A percentile compares a stretch with the other conserved stretches of the same genome.
These are phyloP conservation scores for Leccinum insolens DNA, from an alignment of 1,284 basidiomycete species.

Conservation along the genomic window DNA sequence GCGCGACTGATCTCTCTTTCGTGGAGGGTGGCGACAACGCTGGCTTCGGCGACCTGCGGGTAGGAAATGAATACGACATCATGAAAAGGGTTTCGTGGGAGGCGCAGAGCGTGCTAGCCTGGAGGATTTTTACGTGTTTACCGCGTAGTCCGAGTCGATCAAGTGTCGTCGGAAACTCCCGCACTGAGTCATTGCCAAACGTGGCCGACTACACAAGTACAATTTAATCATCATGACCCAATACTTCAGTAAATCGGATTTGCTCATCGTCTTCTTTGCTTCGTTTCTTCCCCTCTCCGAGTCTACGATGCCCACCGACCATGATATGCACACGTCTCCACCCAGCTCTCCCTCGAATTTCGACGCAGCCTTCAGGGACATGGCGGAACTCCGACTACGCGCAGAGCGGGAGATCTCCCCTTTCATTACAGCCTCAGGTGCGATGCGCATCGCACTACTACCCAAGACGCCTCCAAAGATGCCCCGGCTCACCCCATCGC, in stretches of 20 bases:
- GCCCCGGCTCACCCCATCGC: not conserved
- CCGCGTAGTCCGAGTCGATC: slow-evolving; percentile 46
- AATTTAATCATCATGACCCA: too few relatives aligned
- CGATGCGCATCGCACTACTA: not conserved
- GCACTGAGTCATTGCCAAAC: too few relatives aligned
- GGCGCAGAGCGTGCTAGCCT: slow-evolving; percentile 4
- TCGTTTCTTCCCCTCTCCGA: not conserved
- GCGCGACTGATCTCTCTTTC: not conserved
- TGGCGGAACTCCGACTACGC: not conserved
- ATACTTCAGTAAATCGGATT: too few relatives aligned
- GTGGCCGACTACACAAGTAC: too few relatives aligned
- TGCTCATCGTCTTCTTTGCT: not conserved
- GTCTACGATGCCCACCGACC: not conserved
- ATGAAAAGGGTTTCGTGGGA: slow-evolving; percentile 22
- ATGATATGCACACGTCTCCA: not conserved
- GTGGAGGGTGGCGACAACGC: slow-evolving; percentile 7
- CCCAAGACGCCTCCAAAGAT: not conserved
- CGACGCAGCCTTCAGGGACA: not conserved
- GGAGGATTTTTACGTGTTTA: slow-evolving; percentile 23
- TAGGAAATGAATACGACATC: slow-evolving; percentile 17
- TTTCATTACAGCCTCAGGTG: not conserved
- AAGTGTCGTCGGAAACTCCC: slow-evolving; percentile 37
- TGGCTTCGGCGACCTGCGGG: slow-evolving; percentile 11
- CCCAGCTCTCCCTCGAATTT: not conserved
- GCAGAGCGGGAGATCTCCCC: not conserved